Percentiles rank a stretch among this genome's conserved stretches.
Evolutionary conservation across 2,329 filamentous ascomycete genomes (phyloP).

Genomic region (Alternaria atra): DNA sequence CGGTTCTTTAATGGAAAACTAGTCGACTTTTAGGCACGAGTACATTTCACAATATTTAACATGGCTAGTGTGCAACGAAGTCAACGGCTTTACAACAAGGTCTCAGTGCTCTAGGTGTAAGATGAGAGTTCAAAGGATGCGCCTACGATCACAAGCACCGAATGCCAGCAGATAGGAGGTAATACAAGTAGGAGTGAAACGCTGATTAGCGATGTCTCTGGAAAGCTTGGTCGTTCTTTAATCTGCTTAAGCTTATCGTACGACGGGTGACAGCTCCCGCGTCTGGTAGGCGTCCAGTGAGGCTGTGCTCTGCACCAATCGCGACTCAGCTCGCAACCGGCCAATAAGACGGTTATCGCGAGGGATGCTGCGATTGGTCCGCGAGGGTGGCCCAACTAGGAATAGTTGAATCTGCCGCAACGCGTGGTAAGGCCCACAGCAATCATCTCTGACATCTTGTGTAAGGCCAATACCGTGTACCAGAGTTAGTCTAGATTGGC

Average conservation of each 20-base stretch:
- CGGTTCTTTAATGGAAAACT: background rate
- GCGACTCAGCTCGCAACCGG: background rate
- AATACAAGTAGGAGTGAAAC: background rate
- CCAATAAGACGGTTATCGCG: background rate
- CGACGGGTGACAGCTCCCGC: too few species aligned
- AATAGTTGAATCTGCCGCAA: conserved; percentile 6
- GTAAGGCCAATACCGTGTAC: background rate
- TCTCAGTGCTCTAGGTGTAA: background rate
- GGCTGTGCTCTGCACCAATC: conserved; percentile 9
- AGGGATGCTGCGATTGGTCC: conserved; percentile 28
- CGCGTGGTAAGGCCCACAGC: background rate
- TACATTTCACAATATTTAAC: background rate
- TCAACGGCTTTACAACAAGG: background rate
- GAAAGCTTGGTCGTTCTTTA: conserved; percentile 2
- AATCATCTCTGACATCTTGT: background rate
- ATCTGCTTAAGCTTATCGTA: background rate
- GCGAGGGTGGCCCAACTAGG: conserved; percentile 24
- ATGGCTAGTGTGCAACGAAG: background rate
- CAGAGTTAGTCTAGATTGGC: background rate
- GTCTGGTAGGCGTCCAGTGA: background rate
- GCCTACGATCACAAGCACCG: background rate
- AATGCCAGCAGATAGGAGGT: background rate
- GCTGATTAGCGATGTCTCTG: background rate
- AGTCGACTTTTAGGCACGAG: background rate
- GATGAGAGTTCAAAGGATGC: background rate